Evolutionary conservation across 495 filamentous ascomycete species (phyloP).

Genomic region (Podospora anserina): DNA sequence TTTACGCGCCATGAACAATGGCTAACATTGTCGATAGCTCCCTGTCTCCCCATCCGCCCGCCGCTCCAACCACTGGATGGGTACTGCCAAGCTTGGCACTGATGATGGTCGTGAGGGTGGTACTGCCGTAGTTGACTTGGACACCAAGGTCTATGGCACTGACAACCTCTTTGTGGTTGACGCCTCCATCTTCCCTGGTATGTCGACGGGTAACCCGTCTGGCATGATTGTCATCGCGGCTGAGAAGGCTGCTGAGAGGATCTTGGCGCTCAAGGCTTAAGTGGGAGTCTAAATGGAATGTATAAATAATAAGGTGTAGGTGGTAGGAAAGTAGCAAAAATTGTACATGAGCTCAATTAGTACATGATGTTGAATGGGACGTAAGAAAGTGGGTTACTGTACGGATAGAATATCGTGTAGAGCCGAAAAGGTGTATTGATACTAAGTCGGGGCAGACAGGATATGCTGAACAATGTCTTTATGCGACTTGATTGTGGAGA

Average conservation of each 20-base stretch:
- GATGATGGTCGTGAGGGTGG: constrained; percentile 64
- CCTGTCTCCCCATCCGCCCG: constrained; percentile 55
- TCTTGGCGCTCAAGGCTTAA: constrained; percentile 22
- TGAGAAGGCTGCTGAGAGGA: constrained; percentile 51
- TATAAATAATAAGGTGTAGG: neutral
- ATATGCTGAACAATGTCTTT: neutral
- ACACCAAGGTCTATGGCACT: constrained; percentile 70
- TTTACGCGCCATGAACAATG: neutral
- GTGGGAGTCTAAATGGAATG: neutral
- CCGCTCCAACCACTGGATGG: constrained; percentile 68
- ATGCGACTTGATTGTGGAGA: neutral
- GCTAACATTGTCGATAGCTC: constrained; percentile 23
- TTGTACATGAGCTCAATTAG: neutral
- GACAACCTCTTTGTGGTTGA: constrained; percentile 67
- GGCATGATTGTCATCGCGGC: constrained; percentile 57
- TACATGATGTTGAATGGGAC: neutral
- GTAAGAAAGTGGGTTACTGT: too few species aligned
- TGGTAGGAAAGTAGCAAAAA: neutral
- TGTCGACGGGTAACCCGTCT: constrained; percentile 59
- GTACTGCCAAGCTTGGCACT: constrained; percentile 58
- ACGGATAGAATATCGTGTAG: too few species aligned
- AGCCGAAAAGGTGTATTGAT: too few species aligned
- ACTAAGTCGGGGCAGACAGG: too few species aligned
- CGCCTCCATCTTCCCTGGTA: constrained; percentile 62
- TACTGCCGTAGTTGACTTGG: constrained; percentile 63